A percentile compares a stretch with the other conserved stretches of the same genome.
These are phyloP conservation scores for Scedosporium boydii DNA, from an alignment of 2,329 filamentous ascomycete genomes.

Conservation along the genomic window DNA sequence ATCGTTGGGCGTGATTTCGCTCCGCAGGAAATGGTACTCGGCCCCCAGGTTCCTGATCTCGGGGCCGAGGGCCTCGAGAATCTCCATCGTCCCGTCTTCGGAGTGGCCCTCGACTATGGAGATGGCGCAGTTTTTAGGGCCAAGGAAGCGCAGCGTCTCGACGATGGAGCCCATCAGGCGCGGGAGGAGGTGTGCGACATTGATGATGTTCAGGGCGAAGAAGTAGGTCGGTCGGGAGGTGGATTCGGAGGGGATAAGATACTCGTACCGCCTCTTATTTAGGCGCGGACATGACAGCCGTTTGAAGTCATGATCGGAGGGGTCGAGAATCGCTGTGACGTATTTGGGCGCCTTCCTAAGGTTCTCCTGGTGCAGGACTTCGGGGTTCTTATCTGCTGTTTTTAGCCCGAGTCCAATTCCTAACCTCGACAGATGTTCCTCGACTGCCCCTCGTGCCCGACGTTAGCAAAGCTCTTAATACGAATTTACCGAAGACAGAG, in stretches of 20 bases:
- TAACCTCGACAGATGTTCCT: background rate
- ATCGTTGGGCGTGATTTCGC: constrained; percentile 30
- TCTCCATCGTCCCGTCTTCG: constrained; percentile 40
- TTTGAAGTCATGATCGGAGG: background rate
- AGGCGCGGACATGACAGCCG: background rate
- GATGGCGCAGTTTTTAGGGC: constrained; percentile 38
- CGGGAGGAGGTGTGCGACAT: constrained; percentile 34
- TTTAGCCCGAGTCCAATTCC: background rate
- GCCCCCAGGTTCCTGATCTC: constrained; percentile 27
- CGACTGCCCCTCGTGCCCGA: background rate
- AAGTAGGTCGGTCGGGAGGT: constrained; percentile 27
- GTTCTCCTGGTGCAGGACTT: background rate
- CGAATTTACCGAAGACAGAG: background rate
- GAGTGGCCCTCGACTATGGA: constrained; percentile 49
- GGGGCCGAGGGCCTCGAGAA: constrained; percentile 31
- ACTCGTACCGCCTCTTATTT: constrained; percentile 13
- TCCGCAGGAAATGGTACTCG: constrained; percentile 31
- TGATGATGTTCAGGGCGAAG: constrained; percentile 42
- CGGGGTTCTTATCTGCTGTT: background rate
- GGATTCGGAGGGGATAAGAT: constrained; percentile 9
- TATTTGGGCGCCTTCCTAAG: constrained; percentile 1
- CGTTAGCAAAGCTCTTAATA: background rate
- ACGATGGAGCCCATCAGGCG: constrained; percentile 42
- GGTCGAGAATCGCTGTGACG: constrained; percentile 1
- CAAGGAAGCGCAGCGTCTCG: constrained; percentile 38